These are phyloP conservation scores for Boletus sp. DNA, from an alignment of 768 basidiomycete genomes.

Conservation along the genomic window DNA sequence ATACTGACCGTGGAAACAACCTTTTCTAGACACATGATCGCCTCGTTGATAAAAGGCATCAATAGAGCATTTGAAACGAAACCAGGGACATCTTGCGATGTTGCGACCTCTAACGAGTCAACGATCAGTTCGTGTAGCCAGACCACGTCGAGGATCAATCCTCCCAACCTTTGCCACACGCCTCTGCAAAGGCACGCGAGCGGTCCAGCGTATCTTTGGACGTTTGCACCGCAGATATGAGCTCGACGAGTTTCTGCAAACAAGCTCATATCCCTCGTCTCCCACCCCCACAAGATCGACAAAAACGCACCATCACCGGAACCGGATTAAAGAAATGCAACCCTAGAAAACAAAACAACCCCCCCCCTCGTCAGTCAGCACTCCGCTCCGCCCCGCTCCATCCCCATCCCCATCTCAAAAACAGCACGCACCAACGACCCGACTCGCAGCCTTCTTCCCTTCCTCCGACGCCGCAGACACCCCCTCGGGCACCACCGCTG, in stretches of 20 bases:
- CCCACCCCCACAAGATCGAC: not conserved
- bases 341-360: constrained; percentile 37
- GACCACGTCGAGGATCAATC: not conserved
- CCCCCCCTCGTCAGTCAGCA: constrained; percentile 1
- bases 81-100: constrained; percentile 88
- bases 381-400: not conserved
- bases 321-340: constrained; percentile 97
- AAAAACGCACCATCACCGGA: constrained; percentile 77
- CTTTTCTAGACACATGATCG: constrained; percentile 91
- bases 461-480: constrained; percentile 55
- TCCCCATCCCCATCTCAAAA: no score
- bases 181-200: constrained; percentile 76
- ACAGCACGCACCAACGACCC: constrained; percentile 69
- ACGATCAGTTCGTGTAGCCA: not conserved
- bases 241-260: constrained; percentile 83
- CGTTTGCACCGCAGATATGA: constrained; percentile 92
- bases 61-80: constrained; percentile 93
- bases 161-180: constrained; percentile 79
- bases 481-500: constrained; percentile 62
- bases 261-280: not conserved
- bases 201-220: constrained; percentile 69
- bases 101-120: constrained; percentile 70
- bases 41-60: constrained; percentile 98
- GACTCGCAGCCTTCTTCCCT: constrained; percentile 60
- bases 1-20: constrained; percentile 32